These are phyloP conservation scores for Xylaria sp. DNA, from an alignment of 2,329 filamentous ascomycete species.

Conservation along the genomic window DNA sequence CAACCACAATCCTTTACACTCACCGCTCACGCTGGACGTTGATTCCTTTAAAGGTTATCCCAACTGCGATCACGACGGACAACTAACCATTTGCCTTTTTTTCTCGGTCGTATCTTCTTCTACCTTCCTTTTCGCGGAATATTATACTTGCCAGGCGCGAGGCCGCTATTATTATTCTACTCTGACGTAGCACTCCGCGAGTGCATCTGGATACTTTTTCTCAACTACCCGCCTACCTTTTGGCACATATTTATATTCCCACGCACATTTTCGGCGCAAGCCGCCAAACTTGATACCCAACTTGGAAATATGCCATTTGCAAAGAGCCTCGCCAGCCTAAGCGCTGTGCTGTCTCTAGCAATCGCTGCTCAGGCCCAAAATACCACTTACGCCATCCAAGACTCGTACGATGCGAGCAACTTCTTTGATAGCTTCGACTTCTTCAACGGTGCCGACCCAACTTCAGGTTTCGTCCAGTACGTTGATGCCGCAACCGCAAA, in stretches of 20 bases:
- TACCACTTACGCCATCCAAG: slow-evolving; percentile 59
- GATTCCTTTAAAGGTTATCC: slow-evolving; percentile 25
- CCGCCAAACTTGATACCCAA: slow-evolving; percentile 15
- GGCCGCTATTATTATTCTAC: slow-evolving; percentile 19
- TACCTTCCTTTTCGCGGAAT: slow-evolving; percentile 21
- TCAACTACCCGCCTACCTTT: slow-evolving; percentile 19
- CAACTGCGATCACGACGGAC: background rate
- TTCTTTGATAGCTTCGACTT: slow-evolving; percentile 69
- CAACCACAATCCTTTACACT: slow-evolving; percentile 37
- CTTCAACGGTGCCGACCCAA: slow-evolving; percentile 72
- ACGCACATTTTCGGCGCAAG: slow-evolving; percentile 10
- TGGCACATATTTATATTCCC: slow-evolving; percentile 20
- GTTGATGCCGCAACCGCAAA: slow-evolving; percentile 69
- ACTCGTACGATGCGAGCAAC: slow-evolving; percentile 63
- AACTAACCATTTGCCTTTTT: background rate
- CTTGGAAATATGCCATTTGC: slow-evolving; percentile 41
- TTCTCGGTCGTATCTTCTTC: slow-evolving; percentile 19
- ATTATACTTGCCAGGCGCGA: slow-evolving; percentile 45
- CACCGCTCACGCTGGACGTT: slow-evolving; percentile 24
- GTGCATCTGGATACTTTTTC: slow-evolving; percentile 8
- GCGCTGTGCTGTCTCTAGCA: slow-evolving; percentile 42
- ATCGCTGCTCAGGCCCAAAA: slow-evolving; percentile 39
- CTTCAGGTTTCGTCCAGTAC: slow-evolving; percentile 79
- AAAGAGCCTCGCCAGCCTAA: slow-evolving; percentile 42
- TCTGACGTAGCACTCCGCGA: slow-evolving; percentile 6